Percentiles rank a stretch among this genome's conserved stretches.
Conservation (phyloP, 192 early-diverging fungal genomes). For the Entophlyctis luteolus region DNA sequence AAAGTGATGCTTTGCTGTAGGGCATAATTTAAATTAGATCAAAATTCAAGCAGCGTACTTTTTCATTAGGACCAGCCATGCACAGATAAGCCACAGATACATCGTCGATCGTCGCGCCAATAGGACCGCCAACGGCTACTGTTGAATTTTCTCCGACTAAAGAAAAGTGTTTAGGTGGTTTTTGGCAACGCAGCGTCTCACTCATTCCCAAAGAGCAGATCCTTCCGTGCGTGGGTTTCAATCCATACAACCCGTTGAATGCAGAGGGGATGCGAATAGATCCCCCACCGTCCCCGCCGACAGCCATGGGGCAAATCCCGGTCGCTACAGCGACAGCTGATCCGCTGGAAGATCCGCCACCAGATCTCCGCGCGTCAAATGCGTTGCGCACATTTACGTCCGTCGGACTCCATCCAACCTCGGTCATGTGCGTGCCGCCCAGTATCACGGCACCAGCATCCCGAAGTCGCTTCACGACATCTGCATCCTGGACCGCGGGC, state of each 20-base stretch:
- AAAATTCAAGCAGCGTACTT: too few relatives aligned
- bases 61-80: constrained; percentile 29
- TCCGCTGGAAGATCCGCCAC: constrained; percentile 72
- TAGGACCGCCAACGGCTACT: constrained; percentile 61
- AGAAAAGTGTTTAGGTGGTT: too few relatives aligned
- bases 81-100: constrained; percentile 51
- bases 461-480: constrained; percentile 46
- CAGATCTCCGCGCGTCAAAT: constrained; percentile 46
- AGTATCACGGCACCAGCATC: constrained; percentile 56
- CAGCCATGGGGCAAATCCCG: constrained; percentile 64
- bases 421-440: constrained; percentile 70
- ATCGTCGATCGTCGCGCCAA: constrained; percentile 65
- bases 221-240: constrained; percentile 67
- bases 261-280: constrained; percentile 65
- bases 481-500: constrained; percentile 47
- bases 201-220: constrained; percentile 48
- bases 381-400: constrained; percentile 63
- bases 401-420: constrained; percentile 55
- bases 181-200: too few relatives aligned
- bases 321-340: constrained; percentile 56
- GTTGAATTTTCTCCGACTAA: constrained; percentile 52
- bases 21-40: too few relatives aligned
- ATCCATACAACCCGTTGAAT: constrained; percentile 68
- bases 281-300: constrained; percentile 43
- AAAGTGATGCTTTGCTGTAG: constrained; percentile 39